A percentile compares a stretch with the other conserved stretches of the same genome.
These are phyloP conservation scores for Penicillium antarcticum DNA, from an alignment of 495 filamentous ascomycete genomes.

Conservation along the genomic window DNA sequence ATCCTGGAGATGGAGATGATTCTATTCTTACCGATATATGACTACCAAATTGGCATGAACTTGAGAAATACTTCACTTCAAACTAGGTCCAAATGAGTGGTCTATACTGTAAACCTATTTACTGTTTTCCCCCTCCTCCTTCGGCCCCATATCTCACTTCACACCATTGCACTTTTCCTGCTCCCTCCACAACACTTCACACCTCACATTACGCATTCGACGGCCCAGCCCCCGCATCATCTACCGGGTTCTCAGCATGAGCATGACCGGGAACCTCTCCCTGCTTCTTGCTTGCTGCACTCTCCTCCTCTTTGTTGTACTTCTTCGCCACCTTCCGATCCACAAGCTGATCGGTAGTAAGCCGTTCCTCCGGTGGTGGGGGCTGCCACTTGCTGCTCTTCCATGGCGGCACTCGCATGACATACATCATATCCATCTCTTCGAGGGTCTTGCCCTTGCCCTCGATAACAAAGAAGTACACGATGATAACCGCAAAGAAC, in stretches of 20 bases:
- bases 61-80: no score
- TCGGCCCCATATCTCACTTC: neutral
- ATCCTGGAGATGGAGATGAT: conserved; percentile 9
- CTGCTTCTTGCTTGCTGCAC: conserved; percentile 8
- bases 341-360: conserved; percentile 31
- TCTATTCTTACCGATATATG: conserved; percentile 6
- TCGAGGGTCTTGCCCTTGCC: conserved; percentile 62
- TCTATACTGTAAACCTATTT: neutral
- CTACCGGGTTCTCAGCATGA: conserved; percentile 17
- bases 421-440: conserved; percentile 82
- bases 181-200: neutral
- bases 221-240: conserved; percentile 16
- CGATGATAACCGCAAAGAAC: conserved; percentile 59
- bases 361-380: conserved; percentile 27
- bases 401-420: conserved; percentile 60
- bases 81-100: neutral
- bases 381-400: conserved; percentile 42
- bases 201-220: conserved; percentile 7
- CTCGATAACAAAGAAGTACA: conserved; percentile 73
- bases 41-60: conserved; percentile 10
- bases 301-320: conserved; percentile 16
- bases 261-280: conserved; percentile 13
- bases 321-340: conserved; percentile 23
- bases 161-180: neutral
- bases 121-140: neutral